phyloP scores from a whole-genome alignment of 177 flowering plant genomes.

The Vitis hybrid region DNA sequence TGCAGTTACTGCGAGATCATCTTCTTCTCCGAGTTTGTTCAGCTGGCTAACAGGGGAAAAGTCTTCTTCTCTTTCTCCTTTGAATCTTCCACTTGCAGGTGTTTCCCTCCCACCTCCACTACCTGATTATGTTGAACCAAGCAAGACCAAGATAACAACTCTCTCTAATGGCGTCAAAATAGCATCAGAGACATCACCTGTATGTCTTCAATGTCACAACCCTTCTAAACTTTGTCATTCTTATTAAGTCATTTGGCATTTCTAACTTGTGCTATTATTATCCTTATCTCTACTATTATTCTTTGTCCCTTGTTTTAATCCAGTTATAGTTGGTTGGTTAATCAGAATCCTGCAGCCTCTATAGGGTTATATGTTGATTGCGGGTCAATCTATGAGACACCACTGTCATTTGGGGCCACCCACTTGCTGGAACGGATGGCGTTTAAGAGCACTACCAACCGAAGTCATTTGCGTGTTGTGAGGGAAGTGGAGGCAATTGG shows the following conservation, averaged over 20 bases:
- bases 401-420: conserved; percentile 62
- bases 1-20: conserved; percentile 34
- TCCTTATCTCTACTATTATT: too few species aligned
- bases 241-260: neutral
- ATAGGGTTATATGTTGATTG: conserved; percentile 77
- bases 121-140: conserved; percentile 78
- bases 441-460: conserved; percentile 81
- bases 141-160: conserved; percentile 70
- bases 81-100: conserved; percentile 64
- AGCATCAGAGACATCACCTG: conserved; percentile 76
- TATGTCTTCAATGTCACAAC: conserved; percentile 21
- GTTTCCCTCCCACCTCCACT: conserved; percentile 60
- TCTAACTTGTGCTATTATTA: neutral
- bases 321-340: conserved; percentile 14
- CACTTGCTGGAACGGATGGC: conserved; percentile 93
- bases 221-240: neutral
- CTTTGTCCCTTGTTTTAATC: neutral
- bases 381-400: conserved; percentile 87
- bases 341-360: conserved; percentile 80
- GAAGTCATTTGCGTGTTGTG: conserved; percentile 84
- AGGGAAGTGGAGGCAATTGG: conserved; percentile 95
- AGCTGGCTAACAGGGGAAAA: conserved; percentile 73
- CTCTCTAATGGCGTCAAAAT: conserved; percentile 79
- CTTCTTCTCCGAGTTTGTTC: conserved; percentile 51
- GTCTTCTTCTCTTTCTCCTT: conserved; percentile 52